Evolutionary conservation across 1,284 basidiomycete genomes (phyloP), one percentile per base, ranked within the genome.

Genomic region (Rhodotorula sp.): DNA sequence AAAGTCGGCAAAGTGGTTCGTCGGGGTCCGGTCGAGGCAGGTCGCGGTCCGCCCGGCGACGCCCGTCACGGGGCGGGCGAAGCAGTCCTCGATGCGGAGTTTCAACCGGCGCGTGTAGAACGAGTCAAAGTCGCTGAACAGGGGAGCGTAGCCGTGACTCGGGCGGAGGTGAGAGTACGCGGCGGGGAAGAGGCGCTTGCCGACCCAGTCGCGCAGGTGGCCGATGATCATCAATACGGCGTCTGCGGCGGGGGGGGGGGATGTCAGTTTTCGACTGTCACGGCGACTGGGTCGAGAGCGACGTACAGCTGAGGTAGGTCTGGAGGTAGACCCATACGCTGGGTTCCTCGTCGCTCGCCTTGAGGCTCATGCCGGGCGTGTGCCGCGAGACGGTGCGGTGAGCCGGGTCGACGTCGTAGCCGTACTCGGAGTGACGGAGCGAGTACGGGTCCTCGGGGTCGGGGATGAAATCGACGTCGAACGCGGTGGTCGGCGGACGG

Each of bases 71-170:
- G 95, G 95, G 67, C 93, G 88, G 3, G 90, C 88, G 83, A 99
- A 99, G 80, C 94, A 96, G 81, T 97, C 93, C 79, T 97, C 95
- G 81, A 99, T 88, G 66, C 95, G 91, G 33, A 86, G 84, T 82
- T 99, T 99, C 76, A 99, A 86, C 14, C 95, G 89, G 69, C 95
- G 91, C 12, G 94, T 97, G 84, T 98, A 99, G 84, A 99, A 99
- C 44, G 95, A 98, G 82, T 99, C 96, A 78, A 98, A 99, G 81
- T 99, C 95, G 46, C 94, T 96, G 82, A 95, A 96, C 73, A 99
- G 85, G 20, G 96, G 91, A 2, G 95, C 96, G 79, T 97, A 96
- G 71, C 94, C 94, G 78, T 92, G 84, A 76, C 86, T 84, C 56
- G 91, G 89, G 82, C 91, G 87, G 63, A 96, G 83, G 81, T 98